A percentile compares a stretch with the other conserved stretches of the same genome.
Conservation (phyloP, 164 flowering plant species). For the Echeveria elegans region DNA sequence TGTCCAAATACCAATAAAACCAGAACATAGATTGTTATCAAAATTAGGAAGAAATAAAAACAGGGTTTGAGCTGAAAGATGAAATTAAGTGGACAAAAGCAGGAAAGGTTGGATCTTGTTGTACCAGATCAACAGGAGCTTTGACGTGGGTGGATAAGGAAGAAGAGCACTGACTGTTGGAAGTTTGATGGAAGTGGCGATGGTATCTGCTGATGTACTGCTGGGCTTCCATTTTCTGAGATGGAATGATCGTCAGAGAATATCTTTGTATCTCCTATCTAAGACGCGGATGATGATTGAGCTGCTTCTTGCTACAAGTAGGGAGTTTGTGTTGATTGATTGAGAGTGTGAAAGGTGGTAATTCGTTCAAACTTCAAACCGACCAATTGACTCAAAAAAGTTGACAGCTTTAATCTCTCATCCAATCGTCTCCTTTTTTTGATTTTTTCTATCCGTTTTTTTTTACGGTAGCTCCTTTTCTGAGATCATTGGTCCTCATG, state of each 20-base stretch:
- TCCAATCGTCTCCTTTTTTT: background rate
- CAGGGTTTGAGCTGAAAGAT: too few relatives aligned
- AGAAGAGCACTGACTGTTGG: slow-evolving; percentile 15
- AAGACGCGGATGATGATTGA: background rate
- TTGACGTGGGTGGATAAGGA: slow-evolving; percentile 14
- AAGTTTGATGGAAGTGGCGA: slow-evolving; percentile 6
- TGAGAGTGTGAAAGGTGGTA: background rate
- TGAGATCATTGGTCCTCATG: background rate
- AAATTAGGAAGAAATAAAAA: background rate
- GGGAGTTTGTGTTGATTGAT: background rate
- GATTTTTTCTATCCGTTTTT: background rate
- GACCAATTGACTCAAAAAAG: background rate
- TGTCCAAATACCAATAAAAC: background rate
- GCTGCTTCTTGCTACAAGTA: background rate
- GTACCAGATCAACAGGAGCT: slow-evolving; percentile 21
- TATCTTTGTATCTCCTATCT: too few relatives aligned
- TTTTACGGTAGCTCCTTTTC: too few relatives aligned
- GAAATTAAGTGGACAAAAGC: background rate
- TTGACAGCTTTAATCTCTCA: background rate
- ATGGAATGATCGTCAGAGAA: background rate
- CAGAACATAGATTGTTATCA: background rate
- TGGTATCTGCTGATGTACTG: slow-evolving; percentile 14
- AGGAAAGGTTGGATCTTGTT: background rate
- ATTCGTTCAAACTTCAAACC: background rate
- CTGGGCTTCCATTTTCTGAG: slow-evolving; percentile 8